These are phyloP conservation scores for Andrographis paniculata DNA, from an alignment of 305 asterid species.

Conservation along the genomic window DNA sequence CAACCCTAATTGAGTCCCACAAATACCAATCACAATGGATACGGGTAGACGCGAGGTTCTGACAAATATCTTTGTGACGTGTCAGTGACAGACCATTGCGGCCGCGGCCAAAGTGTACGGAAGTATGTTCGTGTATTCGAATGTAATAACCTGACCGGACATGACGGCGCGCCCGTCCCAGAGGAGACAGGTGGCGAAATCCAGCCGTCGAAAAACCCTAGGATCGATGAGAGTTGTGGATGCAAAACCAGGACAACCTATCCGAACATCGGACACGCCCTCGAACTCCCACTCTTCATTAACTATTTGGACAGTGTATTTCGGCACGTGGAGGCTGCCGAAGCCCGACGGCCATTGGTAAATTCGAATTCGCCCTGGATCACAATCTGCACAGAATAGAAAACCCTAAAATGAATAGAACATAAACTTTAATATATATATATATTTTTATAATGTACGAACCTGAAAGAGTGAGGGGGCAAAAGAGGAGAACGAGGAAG, in stretches of 20 bases:
- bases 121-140: neutral
- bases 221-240: neutral
- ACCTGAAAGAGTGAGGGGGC: too few species aligned
- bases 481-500: too few species aligned
- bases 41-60: too few species aligned
- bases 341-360: neutral
- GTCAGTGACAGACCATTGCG: too few species aligned
- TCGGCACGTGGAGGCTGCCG: neutral
- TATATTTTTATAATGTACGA: too few species aligned
- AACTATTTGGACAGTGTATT: neutral
- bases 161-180: neutral
- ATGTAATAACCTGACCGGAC: neutral
- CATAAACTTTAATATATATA: too few species aligned
- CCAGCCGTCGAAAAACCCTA: neutral
- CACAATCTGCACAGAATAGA: neutral
- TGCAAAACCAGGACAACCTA: neutral
- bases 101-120: too few species aligned
- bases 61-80: too few species aligned
- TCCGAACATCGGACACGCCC: neutral
- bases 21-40: too few species aligned
- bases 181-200: neutral
- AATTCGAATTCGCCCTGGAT: neutral
- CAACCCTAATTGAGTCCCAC: too few species aligned
- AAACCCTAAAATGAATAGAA: neutral
- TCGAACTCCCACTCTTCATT: neutral